Evolutionary conservation across 768 basidiomycete genomes (phyloP).

Genomic region (Cyclocybe aegerita): DNA sequence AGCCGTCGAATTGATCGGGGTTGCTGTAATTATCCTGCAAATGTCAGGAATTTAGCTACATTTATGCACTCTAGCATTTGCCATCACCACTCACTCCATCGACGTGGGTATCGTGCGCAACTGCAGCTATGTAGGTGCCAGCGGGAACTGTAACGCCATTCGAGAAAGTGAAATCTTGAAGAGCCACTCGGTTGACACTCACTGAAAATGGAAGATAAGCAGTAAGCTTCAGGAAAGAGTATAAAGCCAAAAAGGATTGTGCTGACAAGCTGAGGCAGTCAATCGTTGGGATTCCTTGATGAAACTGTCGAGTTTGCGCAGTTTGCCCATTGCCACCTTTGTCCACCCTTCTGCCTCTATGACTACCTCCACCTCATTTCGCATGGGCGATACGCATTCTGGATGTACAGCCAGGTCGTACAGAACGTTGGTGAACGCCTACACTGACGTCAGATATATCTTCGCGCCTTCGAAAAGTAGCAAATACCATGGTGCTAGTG

Average conservation of each 20-base stretch:
- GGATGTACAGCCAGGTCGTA: constrained; percentile 35
- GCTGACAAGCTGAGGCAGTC: constrained; percentile 4
- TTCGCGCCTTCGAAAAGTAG: not conserved
- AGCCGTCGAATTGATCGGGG: constrained; percentile 38
- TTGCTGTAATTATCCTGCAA: constrained; percentile 17
- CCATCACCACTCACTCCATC: constrained; percentile 8
- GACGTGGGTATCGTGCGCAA: constrained; percentile 28
- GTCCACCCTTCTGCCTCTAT: constrained; percentile 33
- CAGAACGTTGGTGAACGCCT: constrained; percentile 35
- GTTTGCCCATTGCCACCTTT: constrained; percentile 32
- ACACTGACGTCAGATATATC: not conserved
- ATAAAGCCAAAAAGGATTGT: not conserved
- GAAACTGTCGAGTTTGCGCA: constrained; percentile 47
- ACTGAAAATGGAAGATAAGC: constrained; percentile 1
- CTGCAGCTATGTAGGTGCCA: constrained; percentile 32
- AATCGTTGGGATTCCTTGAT: constrained; percentile 34
- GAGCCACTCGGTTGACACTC: constrained; percentile 26
- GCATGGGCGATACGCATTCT: constrained; percentile 30
- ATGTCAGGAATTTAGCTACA: not conserved
- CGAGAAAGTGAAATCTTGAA: constrained; percentile 41
- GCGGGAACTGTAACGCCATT: constrained; percentile 40
- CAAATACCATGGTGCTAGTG: constrained; percentile 36
- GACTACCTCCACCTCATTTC: constrained; percentile 40
- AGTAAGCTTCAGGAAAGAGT: too few relatives aligned
- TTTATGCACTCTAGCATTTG: not conserved